Evolutionary conservation across 192 early-diverging fungal genomes (phyloP), one percentile per base, ranked within the genome.

Genomic region (Rhizoclosmatium globosum): DNA sequence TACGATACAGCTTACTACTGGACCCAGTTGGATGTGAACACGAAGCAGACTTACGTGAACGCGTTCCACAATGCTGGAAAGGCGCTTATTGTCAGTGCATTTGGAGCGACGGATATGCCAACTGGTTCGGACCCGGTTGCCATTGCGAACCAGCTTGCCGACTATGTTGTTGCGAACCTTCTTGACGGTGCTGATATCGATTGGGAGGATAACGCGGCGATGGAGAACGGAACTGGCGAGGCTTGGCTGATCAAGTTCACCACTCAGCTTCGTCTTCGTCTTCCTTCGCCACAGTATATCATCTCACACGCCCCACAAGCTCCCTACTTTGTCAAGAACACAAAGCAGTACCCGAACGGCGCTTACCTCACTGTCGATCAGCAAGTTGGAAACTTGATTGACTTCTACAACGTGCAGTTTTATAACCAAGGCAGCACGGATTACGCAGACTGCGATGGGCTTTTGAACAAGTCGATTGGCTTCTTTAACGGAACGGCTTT

Each of bases 141-240:
- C 2, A 59, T 71, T 21, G 82, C 82, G 1, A 31, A 60, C 17
- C 82, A 83, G 9, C 65, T 83, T 21, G 82, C 82, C 21, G 70
- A 68, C 48, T 70, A 77, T 44, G 79, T 83, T 48, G 82, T 77
- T 67, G 42, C 66, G n/a, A 71, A 83, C 45, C 73, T 70, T n/a
- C 66, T 83, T 57, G 82, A 83, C 72, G 82, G 82, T 42, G 79
- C 80, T n/a, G 82, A 83, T 61, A 83, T 83, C 38, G 82, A 83
- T 50, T 83, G 73, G 73, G 82, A 83, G 81, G 82, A 83, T 50
- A 83, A 83, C 65, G 71, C 57, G 17, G 82, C 82, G 21, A 77
- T 83, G 81, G 71, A 81, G 56, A 74, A 46, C 9, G 82, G 82
- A 19, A 78, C 82, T 23, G 82, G 73, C 38, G 82, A 83, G 67